Percentiles rank a stretch among this genome's conserved stretches.
Conservation (phyloP, 768 basidiomycete genomes). For the Lentinus brumalis region DNA sequence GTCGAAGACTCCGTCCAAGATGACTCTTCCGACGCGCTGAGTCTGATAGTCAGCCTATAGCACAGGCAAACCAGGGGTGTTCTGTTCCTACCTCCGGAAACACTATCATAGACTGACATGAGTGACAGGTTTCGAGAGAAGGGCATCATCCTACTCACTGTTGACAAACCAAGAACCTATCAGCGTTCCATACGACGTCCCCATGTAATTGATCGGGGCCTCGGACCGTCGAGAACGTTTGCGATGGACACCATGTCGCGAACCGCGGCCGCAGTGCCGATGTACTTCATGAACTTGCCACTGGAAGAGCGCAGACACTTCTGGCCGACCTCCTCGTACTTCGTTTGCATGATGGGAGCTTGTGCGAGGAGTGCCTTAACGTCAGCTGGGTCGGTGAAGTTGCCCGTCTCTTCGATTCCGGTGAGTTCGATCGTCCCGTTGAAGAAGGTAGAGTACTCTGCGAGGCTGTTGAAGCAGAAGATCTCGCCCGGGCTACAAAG, state of each 20-base stretch:
- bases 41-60: too few relatives aligned
- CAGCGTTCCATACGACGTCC: constrained; percentile 3
- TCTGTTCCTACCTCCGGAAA: constrained; percentile 5
- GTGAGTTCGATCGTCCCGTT: neutral
- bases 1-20: constrained; percentile 6
- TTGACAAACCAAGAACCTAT: constrained; percentile 1
- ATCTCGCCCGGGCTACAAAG: constrained; percentile 4
- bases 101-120: neutral
- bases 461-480: constrained; percentile 3
- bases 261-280: constrained; percentile 5
- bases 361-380: neutral
- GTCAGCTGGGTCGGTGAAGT: constrained; percentile 4
- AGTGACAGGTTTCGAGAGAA: neutral
- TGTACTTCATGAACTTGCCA: constrained; percentile 1
- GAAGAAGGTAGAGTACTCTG: neutral
- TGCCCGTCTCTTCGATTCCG: neutral
- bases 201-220: constrained; percentile 4
- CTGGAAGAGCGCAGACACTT: neutral
- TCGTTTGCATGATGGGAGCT: neutral
- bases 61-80: neutral
- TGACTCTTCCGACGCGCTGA: constrained; percentile 1
- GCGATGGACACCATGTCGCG: constrained; percentile 11
- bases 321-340: constrained; percentile 1
- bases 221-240: constrained; percentile 5
- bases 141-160: neutral